These are phyloP conservation scores for Lophiotrema nucula DNA, from an alignment of 495 filamentous ascomycete genomes.

Conservation along the genomic window DNA sequence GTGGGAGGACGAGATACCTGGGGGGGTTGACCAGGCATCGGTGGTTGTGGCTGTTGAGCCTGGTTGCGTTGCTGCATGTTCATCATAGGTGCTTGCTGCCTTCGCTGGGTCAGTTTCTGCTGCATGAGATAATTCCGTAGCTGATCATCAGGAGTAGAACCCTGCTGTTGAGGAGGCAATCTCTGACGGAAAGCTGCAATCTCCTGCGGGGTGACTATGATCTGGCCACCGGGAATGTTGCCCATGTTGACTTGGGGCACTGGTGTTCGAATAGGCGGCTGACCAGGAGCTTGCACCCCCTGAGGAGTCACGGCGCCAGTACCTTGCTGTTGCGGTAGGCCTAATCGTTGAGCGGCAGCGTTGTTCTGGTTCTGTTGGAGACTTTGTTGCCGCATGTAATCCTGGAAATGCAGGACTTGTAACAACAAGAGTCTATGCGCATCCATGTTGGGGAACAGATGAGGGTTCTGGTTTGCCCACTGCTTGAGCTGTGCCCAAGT, in stretches of 20 bases:
- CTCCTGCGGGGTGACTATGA: slow-evolving; percentile 30
- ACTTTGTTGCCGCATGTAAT: slow-evolving; percentile 7
- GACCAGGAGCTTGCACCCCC: slow-evolving; percentile 3
- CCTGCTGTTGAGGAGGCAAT: slow-evolving; percentile 5
- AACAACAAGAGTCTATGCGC: slow-evolving; percentile 10
- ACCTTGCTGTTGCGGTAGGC: slow-evolving; percentile 1
- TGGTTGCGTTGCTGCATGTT: slow-evolving; percentile 33
- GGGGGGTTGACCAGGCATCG: slow-evolving; percentile 32
- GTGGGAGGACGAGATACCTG: slow-evolving; percentile 29
- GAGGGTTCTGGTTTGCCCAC: slow-evolving; percentile 27
- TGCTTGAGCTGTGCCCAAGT: slow-evolving; percentile 34
- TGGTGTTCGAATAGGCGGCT: slow-evolving; percentile 6
- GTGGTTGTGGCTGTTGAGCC: slow-evolving; percentile 43
- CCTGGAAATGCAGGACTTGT: slow-evolving; percentile 29
- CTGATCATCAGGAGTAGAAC: slow-evolving; percentile 20
- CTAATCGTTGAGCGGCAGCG: slow-evolving; percentile 25
- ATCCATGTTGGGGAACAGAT: slow-evolving; percentile 12
- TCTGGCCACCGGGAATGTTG: neutral
- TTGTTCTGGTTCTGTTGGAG: slow-evolving; percentile 27
- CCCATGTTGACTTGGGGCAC: slow-evolving; percentile 14
- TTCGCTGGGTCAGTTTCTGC: slow-evolving; percentile 13
- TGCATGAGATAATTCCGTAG: slow-evolving; percentile 14
- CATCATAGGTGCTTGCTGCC: slow-evolving; percentile 27
- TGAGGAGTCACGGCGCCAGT: neutral
- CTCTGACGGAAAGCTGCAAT: slow-evolving; percentile 2